A percentile compares a stretch with the other conserved stretches of the same genome.
Conservation (phyloP, 177 flowering plant genomes). For the Telopea speciosissima region DNA sequence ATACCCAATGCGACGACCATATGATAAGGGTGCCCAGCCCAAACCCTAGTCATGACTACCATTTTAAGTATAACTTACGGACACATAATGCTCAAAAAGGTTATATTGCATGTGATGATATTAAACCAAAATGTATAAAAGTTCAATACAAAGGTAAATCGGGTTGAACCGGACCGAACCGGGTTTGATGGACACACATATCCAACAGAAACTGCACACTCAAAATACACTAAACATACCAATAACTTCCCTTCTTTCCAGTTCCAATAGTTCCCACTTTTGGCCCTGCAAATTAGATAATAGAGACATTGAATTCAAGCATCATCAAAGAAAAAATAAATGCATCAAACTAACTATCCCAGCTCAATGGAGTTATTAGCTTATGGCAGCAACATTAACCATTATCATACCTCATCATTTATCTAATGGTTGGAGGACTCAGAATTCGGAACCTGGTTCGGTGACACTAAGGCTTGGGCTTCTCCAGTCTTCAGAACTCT, state of each 20-base stretch:
- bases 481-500: constrained; percentile 34
- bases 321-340: neutral
- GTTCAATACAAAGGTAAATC: no score
- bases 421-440: constrained; percentile 25
- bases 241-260: constrained; percentile 77
- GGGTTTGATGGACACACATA: no score
- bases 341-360: neutral
- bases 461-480: constrained; percentile 21
- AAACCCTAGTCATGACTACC: no score
- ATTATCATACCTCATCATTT: constrained; percentile 38
- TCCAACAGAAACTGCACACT: no score
- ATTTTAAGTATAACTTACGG: no score
- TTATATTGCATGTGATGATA: no score
- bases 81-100: no score
- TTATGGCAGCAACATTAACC: neutral
- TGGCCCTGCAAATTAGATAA: constrained; percentile 19
- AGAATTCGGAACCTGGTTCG: constrained; percentile 19
- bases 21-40: no score
- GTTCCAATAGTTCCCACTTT: constrained; percentile 51
- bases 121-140: no score
- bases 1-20: no score
- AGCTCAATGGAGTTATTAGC: neutral
- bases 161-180: no score
- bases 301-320: constrained; percentile 6
- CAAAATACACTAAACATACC: constrained; percentile 40